Conservation (phyloP, 371 early-diverging fungal genomes). For the Rhizopus arrhizus region DNA sequence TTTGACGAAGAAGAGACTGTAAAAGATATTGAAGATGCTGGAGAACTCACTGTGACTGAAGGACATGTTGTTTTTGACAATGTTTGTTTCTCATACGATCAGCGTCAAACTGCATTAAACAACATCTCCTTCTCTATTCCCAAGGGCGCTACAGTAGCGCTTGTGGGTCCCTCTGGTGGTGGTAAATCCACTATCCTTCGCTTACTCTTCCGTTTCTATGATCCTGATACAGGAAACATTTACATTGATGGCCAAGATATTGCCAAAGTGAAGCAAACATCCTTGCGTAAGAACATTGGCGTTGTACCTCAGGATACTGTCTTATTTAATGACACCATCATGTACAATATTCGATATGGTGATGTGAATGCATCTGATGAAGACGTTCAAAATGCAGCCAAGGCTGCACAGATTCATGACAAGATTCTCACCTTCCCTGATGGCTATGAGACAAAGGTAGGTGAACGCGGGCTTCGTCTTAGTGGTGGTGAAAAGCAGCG, state of each 20-base stretch:
- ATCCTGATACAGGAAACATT: conserved; percentile 79
- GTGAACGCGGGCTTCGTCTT: conserved; percentile 90
- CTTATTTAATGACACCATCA: conserved; percentile 82
- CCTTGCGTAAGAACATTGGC: conserved; percentile 75
- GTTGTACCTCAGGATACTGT: conserved; percentile 90
- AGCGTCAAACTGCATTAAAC: conserved; percentile 66
- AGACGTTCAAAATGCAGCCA: conserved; percentile 74
- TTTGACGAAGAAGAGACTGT: conserved; percentile 76
- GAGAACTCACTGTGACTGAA: conserved; percentile 48
- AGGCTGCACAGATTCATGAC: conserved; percentile 81
- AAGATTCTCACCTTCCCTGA: conserved; percentile 70
- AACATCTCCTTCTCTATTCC: conserved; percentile 85
- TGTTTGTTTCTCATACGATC: conserved; percentile 80
- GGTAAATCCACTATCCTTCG: conserved; percentile 89
- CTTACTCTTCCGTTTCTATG: conserved; percentile 89
- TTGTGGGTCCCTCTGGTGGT: conserved; percentile 91
- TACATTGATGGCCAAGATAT: conserved; percentile 90
- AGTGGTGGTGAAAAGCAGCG: conserved; percentile 89
- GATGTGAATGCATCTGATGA: conserved; percentile 62
- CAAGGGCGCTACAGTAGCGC: conserved; percentile 77
- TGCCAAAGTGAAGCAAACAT: conserved; percentile 63
- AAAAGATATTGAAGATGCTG: conserved; percentile 60
- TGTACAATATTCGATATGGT: conserved; percentile 83
- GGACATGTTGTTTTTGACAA: conserved; percentile 77
- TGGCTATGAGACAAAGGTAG: conserved; percentile 90